Base-by-base conservation (phyloP, 2,329 filamentous ascomycete genomes). In the Diaporthe humulicola region DNA sequence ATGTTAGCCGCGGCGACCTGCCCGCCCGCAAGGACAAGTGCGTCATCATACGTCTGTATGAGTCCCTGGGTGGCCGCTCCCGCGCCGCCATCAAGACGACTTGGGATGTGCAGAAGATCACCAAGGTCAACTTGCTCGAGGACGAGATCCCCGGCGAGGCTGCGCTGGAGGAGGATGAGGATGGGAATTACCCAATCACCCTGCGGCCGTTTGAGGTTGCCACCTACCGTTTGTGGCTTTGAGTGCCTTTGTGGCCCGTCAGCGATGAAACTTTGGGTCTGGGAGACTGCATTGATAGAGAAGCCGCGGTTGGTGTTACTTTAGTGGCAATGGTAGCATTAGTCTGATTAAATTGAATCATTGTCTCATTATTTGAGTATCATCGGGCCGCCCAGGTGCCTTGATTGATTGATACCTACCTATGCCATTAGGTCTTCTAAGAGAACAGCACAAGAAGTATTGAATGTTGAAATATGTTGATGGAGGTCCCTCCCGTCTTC, bases 121-220 rank as follows among this genome's bases (percentile, higher is more conserved):
- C 89, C 85, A 98, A 95, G 88, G 93, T 92, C 56, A 98, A 98
- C 84, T 83, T 97, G 76, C 86, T 99, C 42, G 97, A 99, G 83
- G 97, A 99, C 83, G 75, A 76, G 69, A 22, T 76, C 14, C 61
- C 73, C 8, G 69, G 67, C 19, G 94, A 98, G 79, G 84, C 92
- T 73, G 92, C 95, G 77, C 91, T 92, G 81, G 79, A 95, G 74
- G 82, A 88, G 71, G 76, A 93, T 57, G 80, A 84, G 74, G 80
- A 84, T 76, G 88, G 86, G 76, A 83, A 85, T 78, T 90, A 94
- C 74, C 82, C 87, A 60, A 90, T 97, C 78, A 89, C 90, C 71
- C 81, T 98, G 78, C 89, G 93, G 79, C 90, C 95, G 28, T 98
- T 97, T 83, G 95, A 98, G 87, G 93, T 98, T 74, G 94, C 93